These are phyloP conservation scores for Penicillium salamii DNA, from an alignment of 495 filamentous ascomycete species.

Conservation along the genomic window DNA sequence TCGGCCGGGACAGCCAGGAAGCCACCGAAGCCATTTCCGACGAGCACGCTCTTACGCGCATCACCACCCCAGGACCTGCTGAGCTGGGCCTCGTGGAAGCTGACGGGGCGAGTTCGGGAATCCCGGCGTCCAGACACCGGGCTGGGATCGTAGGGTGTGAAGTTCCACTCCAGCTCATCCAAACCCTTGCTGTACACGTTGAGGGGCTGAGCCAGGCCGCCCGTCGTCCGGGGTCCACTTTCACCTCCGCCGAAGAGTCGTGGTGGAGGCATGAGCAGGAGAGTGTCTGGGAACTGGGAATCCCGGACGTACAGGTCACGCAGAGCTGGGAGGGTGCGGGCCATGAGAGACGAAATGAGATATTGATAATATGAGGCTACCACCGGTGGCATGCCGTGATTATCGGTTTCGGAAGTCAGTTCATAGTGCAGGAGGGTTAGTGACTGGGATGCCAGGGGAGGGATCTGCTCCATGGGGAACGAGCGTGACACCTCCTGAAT, in stretches of 20 bases:
- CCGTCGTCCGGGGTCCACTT: slow-evolving; percentile 31
- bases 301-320: slow-evolving; percentile 81
- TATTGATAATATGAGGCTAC: slow-evolving; percentile 78
- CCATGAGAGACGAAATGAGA: slow-evolving; percentile 75
- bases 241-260: slow-evolving; percentile 33
- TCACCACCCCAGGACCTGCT: slow-evolving; percentile 60
- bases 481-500: slow-evolving; percentile 62
- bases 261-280: slow-evolving; percentile 65
- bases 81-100: slow-evolving; percentile 51
- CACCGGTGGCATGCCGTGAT: slow-evolving; percentile 55
- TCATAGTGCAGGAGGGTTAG: slow-evolving; percentile 77
- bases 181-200: slow-evolving; percentile 84
- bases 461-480: slow-evolving; percentile 59
- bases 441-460: slow-evolving; percentile 61
- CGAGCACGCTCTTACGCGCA: slow-evolving; percentile 58
- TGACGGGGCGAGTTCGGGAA: slow-evolving; percentile 50
- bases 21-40: slow-evolving; percentile 75
- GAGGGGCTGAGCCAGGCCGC: slow-evolving; percentile 59
- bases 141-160: slow-evolving; percentile 57
- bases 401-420: slow-evolving; percentile 58
- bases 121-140: slow-evolving; percentile 29
- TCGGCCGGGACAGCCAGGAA: slow-evolving; percentile 75
- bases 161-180: slow-evolving; percentile 83
- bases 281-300: slow-evolving; percentile 67
- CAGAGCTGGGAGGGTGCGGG: slow-evolving; percentile 70